Base-by-base conservation (phyloP, 306 rosid genomes). In the Malus sylvestris region DNA sequence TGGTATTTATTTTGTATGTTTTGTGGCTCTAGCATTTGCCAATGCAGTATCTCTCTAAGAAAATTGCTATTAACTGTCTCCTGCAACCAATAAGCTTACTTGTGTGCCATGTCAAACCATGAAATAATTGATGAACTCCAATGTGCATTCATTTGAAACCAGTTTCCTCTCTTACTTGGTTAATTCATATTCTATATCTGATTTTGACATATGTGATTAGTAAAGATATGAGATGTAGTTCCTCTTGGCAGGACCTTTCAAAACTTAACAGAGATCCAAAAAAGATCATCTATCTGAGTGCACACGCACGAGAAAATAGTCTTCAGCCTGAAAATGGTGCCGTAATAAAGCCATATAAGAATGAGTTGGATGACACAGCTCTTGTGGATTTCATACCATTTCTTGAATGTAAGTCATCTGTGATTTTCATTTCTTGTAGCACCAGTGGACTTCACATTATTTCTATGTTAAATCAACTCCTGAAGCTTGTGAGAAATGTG, bases 361-460 rank as follows among this genome's bases (percentile, higher is more conserved):
- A 65, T 64, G 99, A 91, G 75, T 60, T 52, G 45, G 96, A 95
- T 80, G 97, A 95, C 78, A 92, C 99, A 0, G 83, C 90, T 67
- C 97, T 95, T 78, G 63, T 95, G 87, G 99, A 95, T 81, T 89
- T 90, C 55, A 95, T 95, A 67, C 99, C 99, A 68, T 93, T 93
- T 79, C 92, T 93, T 68, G 98, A 93, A 79, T 91, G 98, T 91
- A 86, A 93, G 98, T 66, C 38, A 38, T 77, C 53, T 68, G 20
- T 16, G 59, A 23, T 52, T 78, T 66, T 45, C 13, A 33, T 77
- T 67, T n/a, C 22, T 71, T 52, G 38, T 71, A 68, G 67, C 60
- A 38, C 70, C 45, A 81, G 58, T 60, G 23, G 65, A 67, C 14
- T 35, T 40, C 15, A 1, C 75, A 27, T 42, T 60, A 60, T 46